These are phyloP conservation scores for Phytophthora sojae DNA, from an alignment of 352 stramenopile species.

Conservation along the genomic window DNA sequence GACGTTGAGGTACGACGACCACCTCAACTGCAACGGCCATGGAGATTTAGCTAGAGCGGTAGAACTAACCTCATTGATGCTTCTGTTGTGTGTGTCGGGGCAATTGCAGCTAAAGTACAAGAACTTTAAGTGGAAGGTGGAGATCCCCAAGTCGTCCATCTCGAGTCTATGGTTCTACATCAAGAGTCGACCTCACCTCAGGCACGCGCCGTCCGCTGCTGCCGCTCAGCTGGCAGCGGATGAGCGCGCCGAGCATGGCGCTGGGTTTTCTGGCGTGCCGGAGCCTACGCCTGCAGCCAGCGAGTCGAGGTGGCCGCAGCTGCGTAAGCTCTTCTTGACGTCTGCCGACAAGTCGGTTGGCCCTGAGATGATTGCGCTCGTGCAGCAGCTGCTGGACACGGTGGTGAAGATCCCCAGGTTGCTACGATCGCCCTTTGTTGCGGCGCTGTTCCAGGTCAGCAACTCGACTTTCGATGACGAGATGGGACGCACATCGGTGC, in stretches of 20 bases:
- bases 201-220: conserved; percentile 38
- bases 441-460: conserved; percentile 85
- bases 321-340: conserved; percentile 84
- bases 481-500: conserved; percentile 78
- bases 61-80: conserved; percentile 32
- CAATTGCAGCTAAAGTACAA: conserved; percentile 66
- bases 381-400: conserved; percentile 78
- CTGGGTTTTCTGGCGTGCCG: conserved; percentile 31
- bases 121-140: conserved; percentile 83
- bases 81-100: background rate
- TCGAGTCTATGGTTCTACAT: conserved; percentile 90
- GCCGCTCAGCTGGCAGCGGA: conserved; percentile 23
- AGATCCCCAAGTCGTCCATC: conserved; percentile 84
- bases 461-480: conserved; percentile 88
- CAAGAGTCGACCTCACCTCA: conserved; percentile 79
- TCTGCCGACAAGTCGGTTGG: conserved; percentile 79
- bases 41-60: conserved; percentile 29
- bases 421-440: conserved; percentile 73
- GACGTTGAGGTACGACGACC: conserved; percentile 69
- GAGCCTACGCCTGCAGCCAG: conserved; percentile 13
- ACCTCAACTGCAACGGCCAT: too few species aligned
- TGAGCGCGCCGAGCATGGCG: conserved; percentile 35
- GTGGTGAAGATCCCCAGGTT: conserved; percentile 71
- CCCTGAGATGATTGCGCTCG: conserved; percentile 77
- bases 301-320: conserved; percentile 61